Evolutionary conservation across 129 eudicot species (phyloP), one percentile per base, ranked within the genome.

Genomic region (Solidago caesia): DNA sequence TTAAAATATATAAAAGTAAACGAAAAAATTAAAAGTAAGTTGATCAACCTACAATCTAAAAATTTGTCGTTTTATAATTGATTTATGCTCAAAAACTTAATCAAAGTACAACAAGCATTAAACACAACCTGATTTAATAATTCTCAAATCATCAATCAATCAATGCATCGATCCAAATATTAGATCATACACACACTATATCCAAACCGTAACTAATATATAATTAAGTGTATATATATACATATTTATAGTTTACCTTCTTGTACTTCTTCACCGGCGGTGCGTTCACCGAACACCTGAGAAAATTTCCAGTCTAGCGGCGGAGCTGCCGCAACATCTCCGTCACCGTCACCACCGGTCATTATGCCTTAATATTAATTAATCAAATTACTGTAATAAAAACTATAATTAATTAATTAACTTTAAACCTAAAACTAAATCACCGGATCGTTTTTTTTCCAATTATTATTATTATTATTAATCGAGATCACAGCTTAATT

Each of bases 281-380:
- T 73, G 41, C 89, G 86, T 82, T 88, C 97, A 48, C 92, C 97
- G 15, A 88, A 91, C 14, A 91, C 97, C 92, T 91, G 96, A 44
- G 97, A 86, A 64, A 88, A 91, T 75, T 83, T 91, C 97, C 97
- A 91, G 70, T 91, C 96, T 3, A 91, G 90, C 88, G 91, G 87
- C 85, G 86, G 91, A 21, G 88, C 81, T 13, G 94, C 87, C 52
- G 80, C 79, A 41, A 56, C 83, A 60, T 82, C 90, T 81, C 86
- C 85, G 73, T 84, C 88, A 79, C 88, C 88, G 66, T 86, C 90
- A 82, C 86, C 92, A 74, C 90, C 88, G 79, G 85, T 70, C 96
- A 91, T 91, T 67, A 33, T 33, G 39, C 56, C 61, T 39, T 67
- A 51, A 56, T 56, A 11, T 25, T 26, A 25, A 33, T 71, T 63